Conservation (phyloP, 805 yeast genomes). For the Candida morakotiae region DNA sequence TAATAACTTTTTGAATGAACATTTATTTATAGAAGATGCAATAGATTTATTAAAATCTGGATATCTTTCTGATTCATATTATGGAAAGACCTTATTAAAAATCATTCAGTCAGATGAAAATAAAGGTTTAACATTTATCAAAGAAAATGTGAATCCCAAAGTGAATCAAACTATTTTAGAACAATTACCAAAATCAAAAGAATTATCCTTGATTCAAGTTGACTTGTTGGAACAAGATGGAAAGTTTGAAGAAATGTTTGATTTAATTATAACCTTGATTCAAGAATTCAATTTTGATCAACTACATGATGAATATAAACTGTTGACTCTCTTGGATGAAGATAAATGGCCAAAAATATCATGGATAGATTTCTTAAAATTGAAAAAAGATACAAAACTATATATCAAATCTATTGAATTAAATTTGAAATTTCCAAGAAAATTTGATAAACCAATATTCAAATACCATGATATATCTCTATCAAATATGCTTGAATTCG, state of each 20-base stretch:
- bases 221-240: constrained; percentile 30
- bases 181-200: constrained; percentile 19
- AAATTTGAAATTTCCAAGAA: neutral
- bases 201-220: constrained; percentile 25
- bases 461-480: constrained; percentile 6
- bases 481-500: constrained; percentile 6
- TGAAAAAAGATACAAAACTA: constrained; percentile 8
- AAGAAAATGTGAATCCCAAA: constrained; percentile 17
- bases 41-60: constrained; percentile 3
- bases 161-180: constrained; percentile 28
- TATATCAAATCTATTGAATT: constrained; percentile 35
- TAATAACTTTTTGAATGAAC: constrained; percentile 1
- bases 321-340: constrained; percentile 23
- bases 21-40: constrained; percentile 5
- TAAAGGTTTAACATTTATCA: constrained; percentile 28
- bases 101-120: constrained; percentile 25
- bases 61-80: constrained; percentile 19
- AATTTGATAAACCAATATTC: constrained; percentile 1
- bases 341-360: constrained; percentile 33
- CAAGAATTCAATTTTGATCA: constrained; percentile 13
- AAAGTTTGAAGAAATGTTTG: constrained; percentile 20
- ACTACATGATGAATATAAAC: constrained; percentile 22
- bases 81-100: constrained; percentile 28
- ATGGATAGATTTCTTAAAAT: constrained; percentile 33
- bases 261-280: constrained; percentile 21